phyloP scores from a whole-genome alignment of 1,284 basidiomycete genomes.

The Apiotrichum porosum region DNA sequence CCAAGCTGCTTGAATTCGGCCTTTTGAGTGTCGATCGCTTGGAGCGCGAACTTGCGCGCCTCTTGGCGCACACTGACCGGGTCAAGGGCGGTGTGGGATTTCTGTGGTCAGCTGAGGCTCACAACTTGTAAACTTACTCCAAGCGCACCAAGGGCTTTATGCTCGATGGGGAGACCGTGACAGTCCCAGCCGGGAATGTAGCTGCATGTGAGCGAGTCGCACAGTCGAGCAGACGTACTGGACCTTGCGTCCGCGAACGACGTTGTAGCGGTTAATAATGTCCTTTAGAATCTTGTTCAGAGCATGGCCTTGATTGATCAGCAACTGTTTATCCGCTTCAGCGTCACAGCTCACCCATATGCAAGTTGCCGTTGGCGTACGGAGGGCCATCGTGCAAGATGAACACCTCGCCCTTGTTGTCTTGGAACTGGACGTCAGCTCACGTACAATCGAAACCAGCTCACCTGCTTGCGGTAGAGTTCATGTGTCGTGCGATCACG shows the following conservation, averaged over 20 bases:
- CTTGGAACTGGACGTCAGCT: constrained; percentile 55
- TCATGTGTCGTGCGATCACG: constrained; percentile 64
- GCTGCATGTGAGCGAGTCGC: constrained; percentile 49
- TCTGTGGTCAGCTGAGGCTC: constrained; percentile 14
- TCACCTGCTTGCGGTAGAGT: constrained; percentile 80
- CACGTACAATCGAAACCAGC: background rate
- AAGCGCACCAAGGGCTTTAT: constrained; percentile 77
- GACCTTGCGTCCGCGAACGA: constrained; percentile 71
- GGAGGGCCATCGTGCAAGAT: constrained; percentile 95
- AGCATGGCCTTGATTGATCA: constrained; percentile 69
- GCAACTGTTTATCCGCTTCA: background rate
- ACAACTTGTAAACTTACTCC: constrained; percentile 52
- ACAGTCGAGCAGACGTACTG: constrained; percentile 57
- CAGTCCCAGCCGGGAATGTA: constrained; percentile 98
- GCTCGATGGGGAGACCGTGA: constrained; percentile 94
- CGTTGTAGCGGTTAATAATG: constrained; percentile 85
- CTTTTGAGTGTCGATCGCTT: constrained; percentile 72
- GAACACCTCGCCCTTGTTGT: constrained; percentile 57
- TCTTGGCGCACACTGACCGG: constrained; percentile 64
- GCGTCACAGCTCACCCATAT: constrained; percentile 65
- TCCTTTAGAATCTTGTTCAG: constrained; percentile 97
- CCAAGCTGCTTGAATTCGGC: constrained; percentile 76
- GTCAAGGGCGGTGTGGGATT: constrained; percentile 53
- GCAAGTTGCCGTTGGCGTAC: constrained; percentile 92
- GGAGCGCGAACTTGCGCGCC: constrained; percentile 68